Conservation (phyloP, 2,329 filamentous ascomycete genomes). For the Cladosporium sp. region DNA sequence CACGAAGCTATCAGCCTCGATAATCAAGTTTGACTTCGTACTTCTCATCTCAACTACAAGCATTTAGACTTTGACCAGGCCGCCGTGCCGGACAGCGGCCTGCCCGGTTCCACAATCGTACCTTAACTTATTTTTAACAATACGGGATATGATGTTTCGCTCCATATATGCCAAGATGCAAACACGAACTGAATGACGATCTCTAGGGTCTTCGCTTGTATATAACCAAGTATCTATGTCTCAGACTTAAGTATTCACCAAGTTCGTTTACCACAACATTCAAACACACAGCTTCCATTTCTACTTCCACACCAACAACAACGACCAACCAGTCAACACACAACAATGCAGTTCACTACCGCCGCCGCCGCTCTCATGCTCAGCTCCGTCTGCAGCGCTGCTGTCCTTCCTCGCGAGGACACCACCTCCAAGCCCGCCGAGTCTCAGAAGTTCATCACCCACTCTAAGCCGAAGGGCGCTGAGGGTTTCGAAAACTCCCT, state of each 20-base stretch:
- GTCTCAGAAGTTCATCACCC: constrained; percentile 24
- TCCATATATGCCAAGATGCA: constrained; percentile 11
- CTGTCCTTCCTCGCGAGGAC: constrained; percentile 17
- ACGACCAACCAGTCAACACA: background rate
- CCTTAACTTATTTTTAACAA: constrained; percentile 15
- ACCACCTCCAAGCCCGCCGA: constrained; percentile 3
- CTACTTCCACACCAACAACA: background rate
- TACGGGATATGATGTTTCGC: background rate
- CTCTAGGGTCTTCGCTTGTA: background rate
- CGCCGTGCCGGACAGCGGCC: constrained; percentile 9
- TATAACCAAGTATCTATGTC: background rate
- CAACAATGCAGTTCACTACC: constrained; percentile 16
- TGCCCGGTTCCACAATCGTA: background rate
- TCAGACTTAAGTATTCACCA: background rate
- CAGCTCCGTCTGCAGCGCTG: constrained; percentile 19
- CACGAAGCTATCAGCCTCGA: background rate
- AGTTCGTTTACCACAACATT: background rate
- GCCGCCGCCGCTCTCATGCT: constrained; percentile 21
- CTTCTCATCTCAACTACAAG: background rate
- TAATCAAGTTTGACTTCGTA: background rate
- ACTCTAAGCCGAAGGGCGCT: constrained; percentile 18
- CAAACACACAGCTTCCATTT: background rate
- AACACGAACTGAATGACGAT: constrained; percentile 5
- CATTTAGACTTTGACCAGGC: constrained; percentile 3
- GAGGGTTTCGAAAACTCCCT: constrained; percentile 23